phyloP scores from a whole-genome alignment of 345 rosid genomes.

The Syzygium oleosum region DNA sequence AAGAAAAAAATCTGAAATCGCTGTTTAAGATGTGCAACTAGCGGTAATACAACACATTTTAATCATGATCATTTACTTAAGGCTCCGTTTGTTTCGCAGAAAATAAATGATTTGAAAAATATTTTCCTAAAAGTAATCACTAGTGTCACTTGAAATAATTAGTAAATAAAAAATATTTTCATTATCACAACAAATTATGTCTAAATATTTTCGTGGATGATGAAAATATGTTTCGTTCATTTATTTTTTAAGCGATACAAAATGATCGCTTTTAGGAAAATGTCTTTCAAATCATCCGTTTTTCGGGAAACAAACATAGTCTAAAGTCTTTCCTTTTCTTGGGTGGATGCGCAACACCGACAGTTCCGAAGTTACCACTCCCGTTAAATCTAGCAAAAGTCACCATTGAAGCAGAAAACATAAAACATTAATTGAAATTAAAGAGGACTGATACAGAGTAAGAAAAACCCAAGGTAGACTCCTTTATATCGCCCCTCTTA shows the following conservation, averaged over 20 bases:
- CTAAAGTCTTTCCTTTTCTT: no score
- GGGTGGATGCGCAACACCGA: not conserved
- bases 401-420: not conserved
- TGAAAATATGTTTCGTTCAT: not conserved
- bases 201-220: no score
- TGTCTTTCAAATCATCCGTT: not conserved
- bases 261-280: not conserved
- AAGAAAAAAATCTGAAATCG: not conserved
- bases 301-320: rapidly evolving
- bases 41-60: not conserved
- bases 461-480: not conserved
- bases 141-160: no score
- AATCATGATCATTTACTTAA: not conserved
- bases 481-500: not conserved
- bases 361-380: not conserved
- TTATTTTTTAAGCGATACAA: not conserved
- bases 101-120: not conserved
- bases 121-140: not conserved
- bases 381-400: not conserved
- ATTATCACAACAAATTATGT: no score
- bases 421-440: not conserved
- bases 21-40: not conserved
- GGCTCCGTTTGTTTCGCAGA: not conserved
- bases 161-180: not conserved
- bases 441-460: not conserved